Conservation (phyloP, 352 stramenopile species). For the Phytophthora lateralis region DNA sequence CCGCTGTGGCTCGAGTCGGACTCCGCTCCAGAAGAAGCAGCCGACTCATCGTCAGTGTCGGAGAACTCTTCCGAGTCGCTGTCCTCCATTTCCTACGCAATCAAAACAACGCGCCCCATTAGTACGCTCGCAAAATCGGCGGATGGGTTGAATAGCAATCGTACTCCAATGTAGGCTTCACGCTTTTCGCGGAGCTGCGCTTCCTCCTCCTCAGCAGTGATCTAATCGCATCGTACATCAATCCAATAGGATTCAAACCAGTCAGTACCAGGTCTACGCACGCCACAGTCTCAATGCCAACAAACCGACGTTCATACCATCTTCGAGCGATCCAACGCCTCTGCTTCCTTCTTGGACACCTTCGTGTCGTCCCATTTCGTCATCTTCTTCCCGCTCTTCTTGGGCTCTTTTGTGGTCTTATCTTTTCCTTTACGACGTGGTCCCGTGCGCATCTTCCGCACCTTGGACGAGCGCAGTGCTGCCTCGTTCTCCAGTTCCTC, state of each 20-base stretch:
- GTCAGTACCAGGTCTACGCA: not conserved
- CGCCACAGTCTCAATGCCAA: not conserved
- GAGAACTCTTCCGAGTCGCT: constrained; percentile 71
- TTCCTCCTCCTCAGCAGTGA: constrained; percentile 74
- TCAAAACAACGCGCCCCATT: not conserved
- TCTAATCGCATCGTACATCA: constrained; percentile 26
- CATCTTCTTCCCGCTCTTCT: constrained; percentile 85
- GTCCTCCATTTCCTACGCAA: constrained; percentile 60
- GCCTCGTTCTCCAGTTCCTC: constrained; percentile 62
- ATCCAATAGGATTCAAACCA: not conserved
- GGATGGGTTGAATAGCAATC: constrained; percentile 3
- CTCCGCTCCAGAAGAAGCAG: constrained; percentile 66
- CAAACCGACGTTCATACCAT: constrained; percentile 39
- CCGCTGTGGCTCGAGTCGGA: constrained; percentile 62
- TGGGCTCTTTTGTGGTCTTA: constrained; percentile 44
- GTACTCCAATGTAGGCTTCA: constrained; percentile 83
- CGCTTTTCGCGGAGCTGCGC: constrained; percentile 74
- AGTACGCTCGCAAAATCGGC: not conserved
- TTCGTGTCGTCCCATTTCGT: constrained; percentile 88
- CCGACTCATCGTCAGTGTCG: constrained; percentile 77
- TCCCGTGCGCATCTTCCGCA: constrained; percentile 69
- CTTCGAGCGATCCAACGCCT: constrained; percentile 73
- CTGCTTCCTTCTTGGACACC: constrained; percentile 84
- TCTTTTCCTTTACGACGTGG: constrained; percentile 68
- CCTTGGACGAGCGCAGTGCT: constrained; percentile 44